These are phyloP conservation scores for Staphylotrichum tortipilum DNA, from an alignment of 495 filamentous ascomycete genomes.

Conservation along the genomic window DNA sequence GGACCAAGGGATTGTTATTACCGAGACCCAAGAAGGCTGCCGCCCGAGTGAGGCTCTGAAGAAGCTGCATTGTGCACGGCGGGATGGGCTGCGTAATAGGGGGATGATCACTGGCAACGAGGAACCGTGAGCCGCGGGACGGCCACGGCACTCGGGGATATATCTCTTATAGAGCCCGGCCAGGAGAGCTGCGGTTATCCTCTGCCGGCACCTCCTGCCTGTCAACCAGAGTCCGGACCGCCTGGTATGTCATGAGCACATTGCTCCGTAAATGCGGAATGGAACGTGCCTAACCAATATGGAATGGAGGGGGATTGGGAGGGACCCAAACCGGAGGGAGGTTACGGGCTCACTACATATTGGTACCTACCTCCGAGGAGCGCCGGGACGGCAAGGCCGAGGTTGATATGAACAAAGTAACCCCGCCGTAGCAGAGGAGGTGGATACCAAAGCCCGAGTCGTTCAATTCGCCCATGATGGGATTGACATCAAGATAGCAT, in stretches of 20 bases:
- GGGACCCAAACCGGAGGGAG: constrained; percentile 2
- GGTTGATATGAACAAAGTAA: not conserved
- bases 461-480: too few species aligned
- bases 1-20: constrained; percentile 1
- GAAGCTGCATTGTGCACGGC: constrained; percentile 18
- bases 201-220: not conserved
- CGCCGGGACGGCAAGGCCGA: not conserved
- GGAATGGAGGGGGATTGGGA: constrained; percentile 3
- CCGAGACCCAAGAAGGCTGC: constrained; percentile 21
- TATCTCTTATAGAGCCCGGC: constrained; percentile 8
- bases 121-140: not conserved
- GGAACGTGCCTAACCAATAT: constrained; percentile 13
- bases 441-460: too few species aligned
- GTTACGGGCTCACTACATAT: not conserved
- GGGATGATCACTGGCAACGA: not conserved
- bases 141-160: not conserved
- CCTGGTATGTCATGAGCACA: not conserved
- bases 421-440: not conserved
- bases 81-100: too few species aligned
- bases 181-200: not conserved
- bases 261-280: constrained; percentile 17
- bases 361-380: too few species aligned
- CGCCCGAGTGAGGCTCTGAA: constrained; percentile 7
- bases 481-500: too few species aligned
- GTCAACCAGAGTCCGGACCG: not conserved